A percentile compares a stretch with the other conserved stretches of the same genome.
Evolutionary conservation across 1,284 basidiomycete species (phyloP).

Genomic region (Trichosporon sp.): DNA sequence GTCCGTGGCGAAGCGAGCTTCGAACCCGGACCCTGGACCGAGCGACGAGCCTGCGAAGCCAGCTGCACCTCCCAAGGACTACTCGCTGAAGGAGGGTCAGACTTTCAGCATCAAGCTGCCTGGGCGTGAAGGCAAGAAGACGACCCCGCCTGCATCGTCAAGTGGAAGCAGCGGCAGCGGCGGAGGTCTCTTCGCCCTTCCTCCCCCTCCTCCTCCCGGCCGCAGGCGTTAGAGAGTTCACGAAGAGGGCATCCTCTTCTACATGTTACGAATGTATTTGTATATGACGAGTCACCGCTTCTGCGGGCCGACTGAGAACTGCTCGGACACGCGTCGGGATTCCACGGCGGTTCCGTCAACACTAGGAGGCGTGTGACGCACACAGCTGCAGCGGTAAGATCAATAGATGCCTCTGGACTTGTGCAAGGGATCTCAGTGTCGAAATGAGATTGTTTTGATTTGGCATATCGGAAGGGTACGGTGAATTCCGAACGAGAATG

Average conservation of each 20-base stretch:
- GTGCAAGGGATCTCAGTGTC: neutral
- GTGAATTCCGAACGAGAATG: neutral
- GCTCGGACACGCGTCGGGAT: neutral
- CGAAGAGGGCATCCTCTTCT: too few species aligned
- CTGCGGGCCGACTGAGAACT: too few species aligned
- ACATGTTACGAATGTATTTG: slow-evolving; percentile 1
- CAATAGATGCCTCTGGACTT: too few species aligned
- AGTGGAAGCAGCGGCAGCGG: slow-evolving; percentile 16
- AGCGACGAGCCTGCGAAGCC: slow-evolving; percentile 57
- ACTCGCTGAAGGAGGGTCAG: slow-evolving; percentile 92
- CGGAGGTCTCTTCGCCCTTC: slow-evolving; percentile 43
- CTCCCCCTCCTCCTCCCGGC: slow-evolving; percentile 53
- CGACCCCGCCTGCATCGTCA: neutral
- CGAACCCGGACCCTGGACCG: slow-evolving; percentile 33
- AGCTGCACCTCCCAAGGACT: slow-evolving; percentile 85
- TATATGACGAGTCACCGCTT: neutral
- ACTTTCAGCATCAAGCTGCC: slow-evolving; percentile 92
- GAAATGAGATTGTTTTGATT: neutral
- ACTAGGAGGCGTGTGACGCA: neutral
- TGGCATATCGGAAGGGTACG: neutral
- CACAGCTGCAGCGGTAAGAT: neutral
- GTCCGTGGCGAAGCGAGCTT: slow-evolving; percentile 82
- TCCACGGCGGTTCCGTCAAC: neutral
- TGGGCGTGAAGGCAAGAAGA: slow-evolving; percentile 59
- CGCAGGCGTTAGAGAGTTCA: slow-evolving; percentile 19